Evolutionary conservation across 2,329 filamentous ascomycete species (phyloP).

Genomic region (Penicillium sp.): DNA sequence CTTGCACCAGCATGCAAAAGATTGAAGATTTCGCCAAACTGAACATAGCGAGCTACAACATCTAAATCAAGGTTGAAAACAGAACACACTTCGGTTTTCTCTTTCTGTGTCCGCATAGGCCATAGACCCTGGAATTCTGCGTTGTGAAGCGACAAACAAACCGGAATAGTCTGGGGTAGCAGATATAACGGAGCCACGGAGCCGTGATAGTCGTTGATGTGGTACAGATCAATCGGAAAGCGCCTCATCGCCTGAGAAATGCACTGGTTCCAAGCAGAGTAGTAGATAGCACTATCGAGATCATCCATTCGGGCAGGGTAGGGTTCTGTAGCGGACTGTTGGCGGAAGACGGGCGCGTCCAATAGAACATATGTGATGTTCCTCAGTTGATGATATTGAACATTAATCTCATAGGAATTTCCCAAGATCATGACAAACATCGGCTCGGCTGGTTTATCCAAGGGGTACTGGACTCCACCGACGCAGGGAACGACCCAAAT

Average conservation of each 20-base stretch:
- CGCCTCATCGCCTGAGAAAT: conserved; percentile 63
- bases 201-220: conserved; percentile 67
- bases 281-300: conserved; percentile 65
- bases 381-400: conserved; percentile 62
- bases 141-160: conserved; percentile 65
- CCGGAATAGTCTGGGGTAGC: conserved; percentile 61
- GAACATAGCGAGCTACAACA: conserved; percentile 60
- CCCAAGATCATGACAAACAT: conserved; percentile 64
- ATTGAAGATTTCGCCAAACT: conserved; percentile 69
- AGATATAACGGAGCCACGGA: conserved; percentile 64
- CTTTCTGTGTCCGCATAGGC: conserved; percentile 63
- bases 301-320: conserved; percentile 70
- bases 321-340: conserved; percentile 61
- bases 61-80: conserved; percentile 63
- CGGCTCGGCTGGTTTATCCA: conserved; percentile 58
- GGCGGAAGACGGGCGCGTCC: conserved; percentile 65
- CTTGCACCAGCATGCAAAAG: conserved; percentile 65
- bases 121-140: conserved; percentile 69
- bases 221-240: conserved; percentile 64
- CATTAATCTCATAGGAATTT: conserved; percentile 59
- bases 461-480: conserved; percentile 63
- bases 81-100: conserved; percentile 62
- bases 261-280: conserved; percentile 69
- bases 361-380: conserved; percentile 69
- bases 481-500: conserved; percentile 66